Evolutionary conservation across 2,329 filamentous ascomycete genomes (phyloP).

Genomic region (Dendryphion nanum): DNA sequence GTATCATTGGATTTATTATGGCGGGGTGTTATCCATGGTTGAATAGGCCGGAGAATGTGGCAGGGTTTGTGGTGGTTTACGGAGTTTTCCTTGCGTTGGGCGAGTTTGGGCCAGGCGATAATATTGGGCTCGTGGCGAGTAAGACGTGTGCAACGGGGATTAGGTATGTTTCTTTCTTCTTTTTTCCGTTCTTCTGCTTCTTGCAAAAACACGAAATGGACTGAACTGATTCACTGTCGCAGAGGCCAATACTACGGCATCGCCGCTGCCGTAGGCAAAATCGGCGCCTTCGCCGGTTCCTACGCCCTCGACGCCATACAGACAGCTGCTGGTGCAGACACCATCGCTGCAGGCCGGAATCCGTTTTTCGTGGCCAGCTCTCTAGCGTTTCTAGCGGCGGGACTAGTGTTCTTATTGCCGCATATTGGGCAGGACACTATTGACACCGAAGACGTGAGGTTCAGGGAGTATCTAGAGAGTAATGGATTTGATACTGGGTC

Average conservation of each 20-base stretch:
- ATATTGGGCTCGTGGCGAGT: constrained; percentile 82
- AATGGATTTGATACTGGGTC: constrained; percentile 73
- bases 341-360: constrained; percentile 66
- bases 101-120: constrained; percentile 84
- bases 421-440: constrained; percentile 83
- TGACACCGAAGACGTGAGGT: constrained; percentile 70
- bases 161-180: constrained; percentile 33
- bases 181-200: no score
- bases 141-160: constrained; percentile 88
- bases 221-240: background rate
- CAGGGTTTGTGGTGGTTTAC: constrained; percentile 75
- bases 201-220: no score
- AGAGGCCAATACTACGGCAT: constrained; percentile 72
- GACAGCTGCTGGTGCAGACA: constrained; percentile 32
- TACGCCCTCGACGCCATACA: constrained; percentile 72
- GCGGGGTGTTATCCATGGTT: constrained; percentile 72
- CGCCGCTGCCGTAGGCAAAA: constrained; percentile 71
- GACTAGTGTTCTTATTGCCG: constrained; percentile 69
- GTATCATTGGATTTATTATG: constrained; percentile 84
- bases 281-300: constrained; percentile 81
- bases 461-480: constrained; percentile 68
- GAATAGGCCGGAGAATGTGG: constrained; percentile 65
- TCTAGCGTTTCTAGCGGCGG: constrained; percentile 68
- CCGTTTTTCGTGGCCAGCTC: constrained; percentile 84
- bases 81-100: constrained; percentile 75